Conservation (phyloP, 2,329 filamentous ascomycete genomes). For the Ceratocystis destructans region DNA sequence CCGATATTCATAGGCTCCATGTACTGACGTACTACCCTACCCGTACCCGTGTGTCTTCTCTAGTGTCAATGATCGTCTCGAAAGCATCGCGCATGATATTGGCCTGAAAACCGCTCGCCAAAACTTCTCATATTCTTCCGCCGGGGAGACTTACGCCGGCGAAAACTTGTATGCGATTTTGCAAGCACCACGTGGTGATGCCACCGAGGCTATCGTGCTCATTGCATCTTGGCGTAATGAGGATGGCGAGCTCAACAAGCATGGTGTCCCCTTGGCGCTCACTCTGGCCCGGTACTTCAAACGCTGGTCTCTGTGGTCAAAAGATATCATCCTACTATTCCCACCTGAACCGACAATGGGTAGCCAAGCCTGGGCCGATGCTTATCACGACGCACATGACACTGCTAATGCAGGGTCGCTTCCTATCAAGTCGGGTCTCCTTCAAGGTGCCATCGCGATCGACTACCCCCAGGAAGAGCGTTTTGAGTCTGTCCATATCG, state of each 20-base stretch:
- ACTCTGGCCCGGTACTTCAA: constrained; percentile 92
- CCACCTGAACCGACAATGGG: constrained; percentile 80
- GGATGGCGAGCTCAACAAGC: constrained; percentile 64
- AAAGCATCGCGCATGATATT: constrained; percentile 58
- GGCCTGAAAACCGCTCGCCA: constrained; percentile 82
- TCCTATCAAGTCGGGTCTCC: constrained; percentile 78
- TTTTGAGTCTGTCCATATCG: constrained; percentile 78
- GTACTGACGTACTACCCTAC: not conserved
- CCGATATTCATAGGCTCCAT: not conserved
- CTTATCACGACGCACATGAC: constrained; percentile 84
- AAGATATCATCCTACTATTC: constrained; percentile 89
- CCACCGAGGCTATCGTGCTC: constrained; percentile 90
- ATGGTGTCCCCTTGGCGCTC: constrained; percentile 73
- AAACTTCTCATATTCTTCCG: constrained; percentile 71
- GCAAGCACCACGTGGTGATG: constrained; percentile 85
- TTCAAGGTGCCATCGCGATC: constrained; percentile 86
- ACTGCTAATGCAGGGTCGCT: constrained; percentile 56
- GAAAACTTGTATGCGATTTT: constrained; percentile 91
- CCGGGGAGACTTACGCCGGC: constrained; percentile 58
- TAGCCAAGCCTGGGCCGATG: constrained; percentile 92
- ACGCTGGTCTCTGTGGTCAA: constrained; percentile 97
- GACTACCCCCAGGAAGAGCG: constrained; percentile 77
- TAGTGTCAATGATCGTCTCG: constrained; percentile 56
- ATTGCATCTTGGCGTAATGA: constrained; percentile 81
- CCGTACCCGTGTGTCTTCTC: not conserved